These are phyloP conservation scores for Ramaria rubella DNA, from an alignment of 768 basidiomycete genomes.

Conservation along the genomic window DNA sequence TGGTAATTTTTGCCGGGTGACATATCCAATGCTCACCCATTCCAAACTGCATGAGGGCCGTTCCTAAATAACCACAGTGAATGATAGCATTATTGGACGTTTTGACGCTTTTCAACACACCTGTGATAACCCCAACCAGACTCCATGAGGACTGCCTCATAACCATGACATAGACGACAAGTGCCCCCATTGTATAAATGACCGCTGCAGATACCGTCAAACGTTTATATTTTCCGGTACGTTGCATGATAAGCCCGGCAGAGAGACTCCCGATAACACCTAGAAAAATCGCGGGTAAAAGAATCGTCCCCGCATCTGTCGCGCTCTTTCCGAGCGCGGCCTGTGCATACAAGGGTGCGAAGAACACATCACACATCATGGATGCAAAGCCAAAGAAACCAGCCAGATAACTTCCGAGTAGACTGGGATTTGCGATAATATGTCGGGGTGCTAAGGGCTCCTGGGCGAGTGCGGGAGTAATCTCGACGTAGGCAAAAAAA, in stretches of 20 bases:
- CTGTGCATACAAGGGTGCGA: constrained; percentile 51
- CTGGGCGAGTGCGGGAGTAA: constrained; percentile 34
- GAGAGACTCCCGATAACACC: constrained; percentile 43
- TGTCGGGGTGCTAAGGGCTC: constrained; percentile 55
- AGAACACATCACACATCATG: constrained; percentile 42
- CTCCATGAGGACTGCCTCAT: background rate
- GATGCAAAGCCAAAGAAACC: constrained; percentile 51
- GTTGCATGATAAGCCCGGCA: constrained; percentile 50
- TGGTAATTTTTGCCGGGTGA: background rate
- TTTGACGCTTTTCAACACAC: background rate
- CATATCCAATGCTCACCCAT: constrained; percentile 25
- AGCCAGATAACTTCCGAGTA: constrained; percentile 50
- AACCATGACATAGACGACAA: background rate
- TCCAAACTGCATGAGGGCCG: constrained; percentile 32
- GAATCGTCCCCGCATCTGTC: constrained; percentile 43
- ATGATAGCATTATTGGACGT: background rate
- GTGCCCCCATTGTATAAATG: background rate
- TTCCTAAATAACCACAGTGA: constrained; percentile 21
- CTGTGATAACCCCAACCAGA: background rate
- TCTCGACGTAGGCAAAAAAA: constrained; percentile 42
- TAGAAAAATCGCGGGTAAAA: constrained; percentile 43
- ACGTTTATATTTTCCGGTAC: constrained; percentile 50
- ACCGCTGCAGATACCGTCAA: constrained; percentile 41
- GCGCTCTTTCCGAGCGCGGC: constrained; percentile 45
- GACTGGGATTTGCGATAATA: constrained; percentile 43